These are phyloP conservation scores for Umbilicaria muhlenbergii DNA, from an alignment of 495 filamentous ascomycete species.

Conservation along the genomic window DNA sequence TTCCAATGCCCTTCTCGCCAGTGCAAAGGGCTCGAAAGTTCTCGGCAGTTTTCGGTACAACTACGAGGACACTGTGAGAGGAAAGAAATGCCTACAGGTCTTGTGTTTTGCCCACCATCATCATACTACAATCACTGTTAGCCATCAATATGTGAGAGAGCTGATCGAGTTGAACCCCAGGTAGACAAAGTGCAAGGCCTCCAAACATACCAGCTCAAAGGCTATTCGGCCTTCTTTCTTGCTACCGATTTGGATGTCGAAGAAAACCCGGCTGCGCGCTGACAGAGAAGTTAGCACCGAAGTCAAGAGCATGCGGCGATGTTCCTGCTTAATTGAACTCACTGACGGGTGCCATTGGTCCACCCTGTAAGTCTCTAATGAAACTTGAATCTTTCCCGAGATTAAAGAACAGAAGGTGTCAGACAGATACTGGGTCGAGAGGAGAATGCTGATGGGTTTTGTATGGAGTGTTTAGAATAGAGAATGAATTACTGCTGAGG, in stretches of 20 bases:
- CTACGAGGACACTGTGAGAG: conserved; percentile 15
- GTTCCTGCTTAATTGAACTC: too few species aligned
- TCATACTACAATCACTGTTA: conserved; percentile 38
- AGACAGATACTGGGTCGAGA: too few species aligned
- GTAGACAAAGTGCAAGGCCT: conserved; percentile 1
- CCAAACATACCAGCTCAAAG: conserved; percentile 56
- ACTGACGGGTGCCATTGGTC: too few species aligned
- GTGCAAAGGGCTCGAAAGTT: conserved; percentile 96
- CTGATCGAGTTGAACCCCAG: not conserved
- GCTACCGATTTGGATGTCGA: conserved; percentile 71
- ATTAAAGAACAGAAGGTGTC: too few species aligned
- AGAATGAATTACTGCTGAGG: too few species aligned
- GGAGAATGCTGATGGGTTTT: too few species aligned
- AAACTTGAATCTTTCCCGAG: too few species aligned
- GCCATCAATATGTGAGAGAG: too few species aligned
- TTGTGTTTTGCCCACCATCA: conserved; percentile 37
- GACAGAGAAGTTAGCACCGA: not conserved
- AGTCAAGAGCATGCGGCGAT: too few species aligned
- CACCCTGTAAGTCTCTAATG: too few species aligned
- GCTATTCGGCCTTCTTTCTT: conserved; percentile 55
- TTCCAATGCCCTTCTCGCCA: conserved; percentile 77
- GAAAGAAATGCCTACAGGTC: conserved; percentile 7
- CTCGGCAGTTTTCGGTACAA: conserved; percentile 82
- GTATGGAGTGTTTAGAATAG: too few species aligned
- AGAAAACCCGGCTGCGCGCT: conserved; percentile 63